These are phyloP conservation scores for Nakazawaea laoshanensis DNA, from an alignment of 805 yeast genomes.

Conservation along the genomic window DNA sequence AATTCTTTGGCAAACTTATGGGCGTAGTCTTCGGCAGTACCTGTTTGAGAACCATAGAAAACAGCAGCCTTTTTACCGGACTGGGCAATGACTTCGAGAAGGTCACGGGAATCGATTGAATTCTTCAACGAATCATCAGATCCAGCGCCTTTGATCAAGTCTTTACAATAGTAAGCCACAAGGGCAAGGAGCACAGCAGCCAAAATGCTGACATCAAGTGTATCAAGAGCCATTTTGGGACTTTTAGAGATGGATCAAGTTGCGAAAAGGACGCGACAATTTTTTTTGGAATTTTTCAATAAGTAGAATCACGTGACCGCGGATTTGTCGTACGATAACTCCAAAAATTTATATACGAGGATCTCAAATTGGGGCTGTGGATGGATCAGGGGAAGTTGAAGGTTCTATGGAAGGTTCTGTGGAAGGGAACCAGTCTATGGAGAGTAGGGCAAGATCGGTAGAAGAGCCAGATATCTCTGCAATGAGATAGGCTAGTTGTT, in stretches of 20 bases:
- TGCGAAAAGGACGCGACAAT: too few species aligned
- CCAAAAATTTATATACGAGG: not conserved
- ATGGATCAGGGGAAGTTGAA: too few species aligned
- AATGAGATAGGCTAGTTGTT: too few species aligned
- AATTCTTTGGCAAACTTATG: constrained; percentile 85
- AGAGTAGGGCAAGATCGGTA: too few species aligned
- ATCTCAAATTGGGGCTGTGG: not conserved
- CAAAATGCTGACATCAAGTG: constrained; percentile 63
- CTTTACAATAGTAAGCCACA: constrained; percentile 60
- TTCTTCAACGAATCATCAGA: constrained; percentile 22
- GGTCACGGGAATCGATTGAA: constrained; percentile 41
- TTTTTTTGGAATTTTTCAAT: too few species aligned
- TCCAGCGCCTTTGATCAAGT: constrained; percentile 35
- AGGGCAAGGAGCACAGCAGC: constrained; percentile 59
- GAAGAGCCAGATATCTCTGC: too few species aligned
- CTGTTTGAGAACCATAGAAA: constrained; percentile 93
- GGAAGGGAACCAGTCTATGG: too few species aligned
- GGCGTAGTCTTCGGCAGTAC: constrained; percentile 97
- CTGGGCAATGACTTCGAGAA: constrained; percentile 45
- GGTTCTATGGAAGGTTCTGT: too few species aligned
- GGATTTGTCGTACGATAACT: not conserved
- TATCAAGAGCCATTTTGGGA: constrained; percentile 56
- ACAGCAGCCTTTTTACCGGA: constrained; percentile 72
- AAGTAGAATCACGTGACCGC: too few species aligned
- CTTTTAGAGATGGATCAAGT: too few species aligned